These are phyloP conservation scores for Calonectria hongkongensis DNA, from an alignment of 2,329 filamentous ascomycete species.

Conservation along the genomic window DNA sequence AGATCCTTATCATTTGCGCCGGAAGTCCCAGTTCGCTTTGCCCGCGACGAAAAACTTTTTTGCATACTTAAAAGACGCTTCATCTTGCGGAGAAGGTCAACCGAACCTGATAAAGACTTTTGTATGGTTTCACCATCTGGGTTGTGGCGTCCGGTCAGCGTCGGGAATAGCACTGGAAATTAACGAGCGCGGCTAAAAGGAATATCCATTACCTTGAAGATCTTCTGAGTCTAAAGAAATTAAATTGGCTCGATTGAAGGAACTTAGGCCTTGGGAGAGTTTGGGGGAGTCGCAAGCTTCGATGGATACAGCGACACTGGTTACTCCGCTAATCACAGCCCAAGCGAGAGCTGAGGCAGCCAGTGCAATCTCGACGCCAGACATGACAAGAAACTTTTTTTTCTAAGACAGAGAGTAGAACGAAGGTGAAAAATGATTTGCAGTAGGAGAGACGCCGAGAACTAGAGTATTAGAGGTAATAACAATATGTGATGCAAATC, in stretches of 20 bases:
- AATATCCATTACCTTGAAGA: background rate
- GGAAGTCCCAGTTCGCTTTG: background rate
- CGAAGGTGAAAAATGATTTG: background rate
- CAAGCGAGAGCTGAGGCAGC: background rate
- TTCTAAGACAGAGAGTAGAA: background rate
- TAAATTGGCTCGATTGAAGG: slow-evolving; percentile 1
- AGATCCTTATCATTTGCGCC: background rate
- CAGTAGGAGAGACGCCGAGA: background rate
- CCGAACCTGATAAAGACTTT: background rate
- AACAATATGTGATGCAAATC: too few relatives aligned
- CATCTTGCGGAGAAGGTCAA: background rate
- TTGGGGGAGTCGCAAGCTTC: background rate
- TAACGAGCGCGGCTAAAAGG: background rate
- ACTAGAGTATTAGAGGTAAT: too few relatives aligned
- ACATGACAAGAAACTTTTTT: background rate
- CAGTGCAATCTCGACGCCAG: background rate
- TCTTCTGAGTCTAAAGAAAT: background rate
- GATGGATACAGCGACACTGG: background rate
- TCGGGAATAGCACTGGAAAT: background rate
- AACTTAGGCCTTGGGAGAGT: background rate
- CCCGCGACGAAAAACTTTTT: background rate
- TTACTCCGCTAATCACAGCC: background rate
- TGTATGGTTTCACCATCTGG: background rate
- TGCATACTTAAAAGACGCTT: background rate
- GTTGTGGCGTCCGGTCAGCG: background rate